A percentile compares a stretch with the other conserved stretches of the same genome.
These are phyloP conservation scores for Fusarium sacchari DNA, from an alignment of 2,329 filamentous ascomycete genomes.

Conservation along the genomic window DNA sequence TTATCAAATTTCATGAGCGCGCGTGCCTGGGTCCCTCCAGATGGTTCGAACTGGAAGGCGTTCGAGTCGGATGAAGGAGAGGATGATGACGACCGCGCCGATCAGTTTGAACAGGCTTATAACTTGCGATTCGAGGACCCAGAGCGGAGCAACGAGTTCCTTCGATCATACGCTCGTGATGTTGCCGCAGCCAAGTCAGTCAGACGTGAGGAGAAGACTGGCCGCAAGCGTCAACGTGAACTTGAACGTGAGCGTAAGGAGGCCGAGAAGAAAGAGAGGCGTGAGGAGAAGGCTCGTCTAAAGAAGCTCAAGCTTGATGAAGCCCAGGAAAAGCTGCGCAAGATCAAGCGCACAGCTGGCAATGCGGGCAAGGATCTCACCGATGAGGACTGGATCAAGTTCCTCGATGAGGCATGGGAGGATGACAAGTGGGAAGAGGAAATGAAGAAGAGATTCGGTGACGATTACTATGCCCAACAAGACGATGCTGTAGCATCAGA, in stretches of 20 bases:
- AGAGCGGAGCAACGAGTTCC: constrained; percentile 83
- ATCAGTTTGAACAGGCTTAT: constrained; percentile 91
- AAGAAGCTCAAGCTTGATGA: constrained; percentile 92
- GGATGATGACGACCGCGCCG: constrained; percentile 74
- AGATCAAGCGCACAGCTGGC: constrained; percentile 91
- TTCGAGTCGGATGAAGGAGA: constrained; percentile 96
- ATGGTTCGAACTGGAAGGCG: constrained; percentile 75
- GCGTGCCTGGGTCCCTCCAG: constrained; percentile 84
- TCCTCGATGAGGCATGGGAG: constrained; percentile 90
- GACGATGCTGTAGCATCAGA: constrained; percentile 74
- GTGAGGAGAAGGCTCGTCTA: constrained; percentile 83
- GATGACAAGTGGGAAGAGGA: constrained; percentile 89
- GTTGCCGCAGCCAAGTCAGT: constrained; percentile 84
- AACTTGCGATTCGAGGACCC: constrained; percentile 97
- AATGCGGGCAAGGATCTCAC: constrained; percentile 71
- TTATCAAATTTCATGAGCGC: constrained; percentile 96
- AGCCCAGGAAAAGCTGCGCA: constrained; percentile 84
- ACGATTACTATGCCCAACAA: constrained; percentile 87
- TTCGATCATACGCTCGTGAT: constrained; percentile 91
- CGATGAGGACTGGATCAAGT: constrained; percentile 83
- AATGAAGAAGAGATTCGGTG: constrained; percentile 89
- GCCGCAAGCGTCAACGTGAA: constrained; percentile 81
- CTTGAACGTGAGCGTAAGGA: constrained; percentile 81
- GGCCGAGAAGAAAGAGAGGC: constrained; percentile 77
- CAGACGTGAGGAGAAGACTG: constrained; percentile 81